These are phyloP conservation scores for Cystobasidium sp. DNA, from an alignment of 1,284 basidiomycete genomes.

Conservation along the genomic window DNA sequence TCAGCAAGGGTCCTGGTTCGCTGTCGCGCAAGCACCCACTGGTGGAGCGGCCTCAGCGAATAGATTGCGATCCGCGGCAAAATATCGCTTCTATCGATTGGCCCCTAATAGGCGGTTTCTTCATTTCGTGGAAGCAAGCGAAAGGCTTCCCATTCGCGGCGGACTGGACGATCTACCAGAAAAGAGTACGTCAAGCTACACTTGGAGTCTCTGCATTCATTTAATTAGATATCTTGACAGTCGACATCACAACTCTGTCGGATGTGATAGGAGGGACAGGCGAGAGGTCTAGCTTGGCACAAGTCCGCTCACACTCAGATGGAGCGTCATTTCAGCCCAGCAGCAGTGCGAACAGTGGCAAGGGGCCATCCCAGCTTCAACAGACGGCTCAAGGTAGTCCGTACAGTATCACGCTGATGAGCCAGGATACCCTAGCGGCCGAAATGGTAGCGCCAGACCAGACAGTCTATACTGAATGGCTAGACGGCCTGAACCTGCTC, in stretches of 20 bases:
- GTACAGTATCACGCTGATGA: slow-evolving; percentile 43
- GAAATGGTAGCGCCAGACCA: slow-evolving; percentile 85
- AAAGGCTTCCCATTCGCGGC: slow-evolving; percentile 74
- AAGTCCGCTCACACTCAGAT: slow-evolving; percentile 12
- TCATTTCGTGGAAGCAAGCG: slow-evolving; percentile 77
- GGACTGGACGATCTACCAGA: slow-evolving; percentile 86
- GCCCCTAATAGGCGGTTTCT: slow-evolving; percentile 69
- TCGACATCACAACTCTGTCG: slow-evolving; percentile 76
- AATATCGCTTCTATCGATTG: slow-evolving; percentile 57
- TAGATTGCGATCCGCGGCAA: slow-evolving; percentile 60
- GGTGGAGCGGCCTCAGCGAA: slow-evolving; percentile 63
- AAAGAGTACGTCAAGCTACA: slow-evolving; percentile 60
- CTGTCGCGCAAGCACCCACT: slow-evolving; percentile 68
- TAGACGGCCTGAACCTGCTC: slow-evolving; percentile 89
- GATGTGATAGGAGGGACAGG: slow-evolving; percentile 62
- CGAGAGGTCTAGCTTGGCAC: background rate
- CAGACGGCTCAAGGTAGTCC: slow-evolving; percentile 55
- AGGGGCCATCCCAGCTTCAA: background rate
- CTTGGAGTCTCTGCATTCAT: background rate
- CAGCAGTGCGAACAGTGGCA: background rate
- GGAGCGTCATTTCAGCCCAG: background rate
- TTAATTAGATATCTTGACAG: slow-evolving; percentile 48
- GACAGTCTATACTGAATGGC: slow-evolving; percentile 91
- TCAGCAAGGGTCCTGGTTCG: slow-evolving; percentile 88
- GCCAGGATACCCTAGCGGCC: slow-evolving; percentile 70